Conservation (phyloP, 306 rosid species). For the Carpinus viminea region DNA sequence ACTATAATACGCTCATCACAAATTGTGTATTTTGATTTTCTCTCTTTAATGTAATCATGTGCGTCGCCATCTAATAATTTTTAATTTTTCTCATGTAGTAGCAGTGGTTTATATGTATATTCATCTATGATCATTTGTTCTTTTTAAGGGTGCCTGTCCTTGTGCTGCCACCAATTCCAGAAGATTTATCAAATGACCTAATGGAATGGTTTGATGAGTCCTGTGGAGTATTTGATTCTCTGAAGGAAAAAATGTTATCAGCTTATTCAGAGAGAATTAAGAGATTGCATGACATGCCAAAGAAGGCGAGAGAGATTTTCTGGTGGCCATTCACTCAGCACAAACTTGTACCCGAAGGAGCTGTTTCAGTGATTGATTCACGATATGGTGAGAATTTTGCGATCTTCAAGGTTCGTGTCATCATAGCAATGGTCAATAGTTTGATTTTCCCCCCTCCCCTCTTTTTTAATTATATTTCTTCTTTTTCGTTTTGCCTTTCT, state of each 20-base stretch:
- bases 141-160: slow-evolving; percentile 76
- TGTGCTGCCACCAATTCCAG: slow-evolving; percentile 82
- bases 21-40: background rate
- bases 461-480: background rate
- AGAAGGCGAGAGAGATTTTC: slow-evolving; percentile 65
- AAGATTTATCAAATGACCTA: slow-evolving; percentile 69
- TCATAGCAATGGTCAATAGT: background rate
- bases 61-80: background rate
- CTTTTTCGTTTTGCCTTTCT: background rate
- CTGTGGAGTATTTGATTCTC: slow-evolving; percentile 48
- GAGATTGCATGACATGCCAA: slow-evolving; percentile 83
- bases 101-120: slow-evolving; percentile 10
- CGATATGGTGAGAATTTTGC: slow-evolving; percentile 93
- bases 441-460: background rate
- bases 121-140: slow-evolving; percentile 20
- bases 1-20: background rate
- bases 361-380: slow-evolving; percentile 87
- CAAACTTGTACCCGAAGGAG: slow-evolving; percentile 69
- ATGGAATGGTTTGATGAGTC: slow-evolving; percentile 80
- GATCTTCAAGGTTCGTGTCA: slow-evolving; percentile 80
- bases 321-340: slow-evolving; percentile 99
- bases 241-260: slow-evolving; percentile 71
- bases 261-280: slow-evolving; percentile 55
- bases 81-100: slow-evolving; percentile 11
- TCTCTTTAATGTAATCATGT: slow-evolving; percentile 5